Evolutionary conservation across 306 rosid species (phyloP).

Genomic region (Luffa acutangula): DNA sequence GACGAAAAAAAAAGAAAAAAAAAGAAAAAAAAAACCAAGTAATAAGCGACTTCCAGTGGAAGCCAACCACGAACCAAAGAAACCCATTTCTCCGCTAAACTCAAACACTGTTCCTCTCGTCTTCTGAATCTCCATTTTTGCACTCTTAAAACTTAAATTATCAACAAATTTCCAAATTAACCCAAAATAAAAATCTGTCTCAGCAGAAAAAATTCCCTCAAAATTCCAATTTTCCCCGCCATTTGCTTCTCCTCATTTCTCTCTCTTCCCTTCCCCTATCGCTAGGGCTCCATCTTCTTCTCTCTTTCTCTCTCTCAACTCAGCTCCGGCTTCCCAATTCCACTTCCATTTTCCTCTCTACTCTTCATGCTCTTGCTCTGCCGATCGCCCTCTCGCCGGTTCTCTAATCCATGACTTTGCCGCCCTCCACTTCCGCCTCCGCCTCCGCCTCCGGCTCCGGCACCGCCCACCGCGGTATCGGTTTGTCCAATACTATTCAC

Average conservation of each 20-base stretch:
- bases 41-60: background rate
- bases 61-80: background rate
- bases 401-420: slow-evolving; percentile 52
- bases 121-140: background rate
- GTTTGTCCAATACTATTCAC: slow-evolving; percentile 61
- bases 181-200: background rate
- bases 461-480: slow-evolving; percentile 47
- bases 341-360: slow-evolving; percentile 21
- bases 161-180: background rate
- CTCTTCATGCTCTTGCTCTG: slow-evolving; percentile 40
- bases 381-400: slow-evolving; percentile 24
- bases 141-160: background rate
- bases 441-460: background rate
- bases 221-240: slow-evolving; percentile 69
- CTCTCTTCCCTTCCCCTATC: slow-evolving; percentile 19
- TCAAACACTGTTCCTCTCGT: background rate
- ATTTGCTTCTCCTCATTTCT: slow-evolving; percentile 35
- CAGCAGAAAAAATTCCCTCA: background rate
- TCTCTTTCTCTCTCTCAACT: background rate
- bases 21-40: background rate
- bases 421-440: slow-evolving; percentile 16
- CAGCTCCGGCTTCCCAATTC: slow-evolving; percentile 20
- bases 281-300: background rate
- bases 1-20: background rate
- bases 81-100: background rate